Conservation (phyloP, 768 basidiomycete species). For the Clavaria fumosa region DNA sequence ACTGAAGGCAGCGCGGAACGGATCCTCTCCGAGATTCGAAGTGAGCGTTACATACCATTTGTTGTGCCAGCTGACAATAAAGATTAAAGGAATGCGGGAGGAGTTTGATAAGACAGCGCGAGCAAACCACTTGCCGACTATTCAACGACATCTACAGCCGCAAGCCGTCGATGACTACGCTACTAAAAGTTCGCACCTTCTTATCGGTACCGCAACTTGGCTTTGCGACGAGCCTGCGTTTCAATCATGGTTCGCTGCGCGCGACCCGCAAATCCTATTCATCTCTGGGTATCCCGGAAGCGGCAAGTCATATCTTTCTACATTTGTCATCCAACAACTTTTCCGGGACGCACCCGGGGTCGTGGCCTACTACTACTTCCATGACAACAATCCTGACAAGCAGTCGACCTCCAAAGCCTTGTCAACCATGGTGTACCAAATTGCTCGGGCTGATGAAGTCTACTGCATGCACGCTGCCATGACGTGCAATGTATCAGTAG, state of each 20-base stretch:
- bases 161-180: neutral
- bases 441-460: neutral
- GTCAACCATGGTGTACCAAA: neutral
- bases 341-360: neutral
- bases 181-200: neutral
- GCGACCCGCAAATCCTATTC: neutral
- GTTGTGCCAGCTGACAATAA: neutral
- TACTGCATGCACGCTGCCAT: neutral
- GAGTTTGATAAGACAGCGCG: neutral
- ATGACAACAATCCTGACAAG: neutral
- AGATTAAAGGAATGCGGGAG: neutral
- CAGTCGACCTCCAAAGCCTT: neutral
- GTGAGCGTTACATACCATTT: neutral
- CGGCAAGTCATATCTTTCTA: neutral
- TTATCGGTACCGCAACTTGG: neutral
- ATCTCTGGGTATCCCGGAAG: neutral
- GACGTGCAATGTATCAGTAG: neutral
- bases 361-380: slow-evolving; percentile 1
- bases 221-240: neutral
- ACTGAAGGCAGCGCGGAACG: neutral
- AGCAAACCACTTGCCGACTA: neutral
- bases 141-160: neutral
- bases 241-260: neutral
- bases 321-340: neutral
- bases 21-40: neutral